phyloP scores from a whole-genome alignment of 495 filamentous ascomycete genomes.

The Peziza echinospora region DNA sequence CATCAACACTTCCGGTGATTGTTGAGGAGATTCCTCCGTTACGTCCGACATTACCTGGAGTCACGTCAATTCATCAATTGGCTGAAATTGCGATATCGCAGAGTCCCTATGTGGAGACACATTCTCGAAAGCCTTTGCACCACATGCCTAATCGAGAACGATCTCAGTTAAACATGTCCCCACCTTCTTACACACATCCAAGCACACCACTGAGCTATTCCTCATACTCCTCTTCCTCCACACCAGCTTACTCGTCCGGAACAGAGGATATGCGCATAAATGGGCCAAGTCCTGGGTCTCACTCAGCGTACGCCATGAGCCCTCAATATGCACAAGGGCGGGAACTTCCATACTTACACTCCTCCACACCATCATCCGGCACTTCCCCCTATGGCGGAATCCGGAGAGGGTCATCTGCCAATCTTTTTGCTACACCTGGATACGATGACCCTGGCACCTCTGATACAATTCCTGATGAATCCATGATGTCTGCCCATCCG shows the following conservation, averaged over 20 bases:
- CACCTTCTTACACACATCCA: constrained; percentile 8
- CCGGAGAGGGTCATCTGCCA: constrained; percentile 8
- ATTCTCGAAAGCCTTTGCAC: constrained; percentile 15
- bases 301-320: constrained; percentile 3
- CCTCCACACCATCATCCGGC: too few relatives aligned
- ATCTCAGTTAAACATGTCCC: background rate
- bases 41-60: constrained; percentile 14
- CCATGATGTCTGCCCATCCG: too few relatives aligned
- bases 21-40: too few relatives aligned
- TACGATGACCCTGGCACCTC: too few relatives aligned
- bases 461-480: too few relatives aligned
- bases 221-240: constrained; percentile 6
- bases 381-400: too few relatives aligned
- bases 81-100: constrained; percentile 16
- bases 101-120: constrained; percentile 10
- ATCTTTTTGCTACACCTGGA: constrained; percentile 12
- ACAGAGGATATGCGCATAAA: constrained; percentile 11
- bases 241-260: constrained; percentile 10
- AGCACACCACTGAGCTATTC: too few relatives aligned
- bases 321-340: constrained; percentile 13
- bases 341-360: background rate
- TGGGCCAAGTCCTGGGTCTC: constrained; percentile 8
- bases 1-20: too few relatives aligned
- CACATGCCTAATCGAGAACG: constrained; percentile 12
- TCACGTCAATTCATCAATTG: constrained; percentile 18